phyloP scores from a whole-genome alignment of 2,329 filamentous ascomycete genomes.

The Arthrinium phaeospermum region DNA sequence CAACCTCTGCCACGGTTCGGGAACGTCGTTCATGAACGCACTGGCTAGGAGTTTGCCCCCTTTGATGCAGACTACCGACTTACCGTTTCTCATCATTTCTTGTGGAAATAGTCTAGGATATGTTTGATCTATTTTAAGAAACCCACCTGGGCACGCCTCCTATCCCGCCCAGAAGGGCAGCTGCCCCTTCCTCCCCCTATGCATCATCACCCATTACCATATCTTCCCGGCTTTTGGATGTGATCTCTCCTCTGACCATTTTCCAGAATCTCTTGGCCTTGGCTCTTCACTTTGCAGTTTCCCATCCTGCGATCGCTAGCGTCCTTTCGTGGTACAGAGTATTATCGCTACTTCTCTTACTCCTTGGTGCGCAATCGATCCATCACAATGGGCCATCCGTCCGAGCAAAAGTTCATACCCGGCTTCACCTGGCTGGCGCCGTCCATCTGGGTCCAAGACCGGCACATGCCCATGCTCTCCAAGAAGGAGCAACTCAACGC shows the following conservation, averaged over 20 bases:
- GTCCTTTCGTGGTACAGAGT: background rate
- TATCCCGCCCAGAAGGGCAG: background rate
- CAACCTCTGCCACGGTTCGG: background rate
- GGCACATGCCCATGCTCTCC: background rate
- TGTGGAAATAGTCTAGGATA: background rate
- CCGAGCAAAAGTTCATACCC: conserved; percentile 39
- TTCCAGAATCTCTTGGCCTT: background rate
- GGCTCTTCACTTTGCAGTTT: background rate
- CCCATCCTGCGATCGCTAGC: background rate
- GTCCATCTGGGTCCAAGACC: conserved; percentile 38
- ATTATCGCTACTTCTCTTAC: background rate
- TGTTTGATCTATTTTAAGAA: background rate
- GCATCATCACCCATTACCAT: background rate
- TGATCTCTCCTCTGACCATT: background rate
- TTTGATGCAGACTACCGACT: background rate
- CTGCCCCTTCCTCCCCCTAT: background rate
- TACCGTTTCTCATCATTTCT: background rate
- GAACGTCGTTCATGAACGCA: conserved; percentile 7
- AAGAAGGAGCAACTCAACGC: background rate
- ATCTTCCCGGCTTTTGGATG: background rate
- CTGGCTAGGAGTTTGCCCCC: background rate
- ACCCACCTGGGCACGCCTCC: background rate
- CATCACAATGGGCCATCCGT: background rate
- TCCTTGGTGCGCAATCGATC: background rate
- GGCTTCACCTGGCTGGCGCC: conserved; percentile 44